Evolutionary conservation across 1,139 yeast genomes (phyloP), one percentile per base, ranked within the genome.

Genomic region (Sugiyamaella paludigena): DNA sequence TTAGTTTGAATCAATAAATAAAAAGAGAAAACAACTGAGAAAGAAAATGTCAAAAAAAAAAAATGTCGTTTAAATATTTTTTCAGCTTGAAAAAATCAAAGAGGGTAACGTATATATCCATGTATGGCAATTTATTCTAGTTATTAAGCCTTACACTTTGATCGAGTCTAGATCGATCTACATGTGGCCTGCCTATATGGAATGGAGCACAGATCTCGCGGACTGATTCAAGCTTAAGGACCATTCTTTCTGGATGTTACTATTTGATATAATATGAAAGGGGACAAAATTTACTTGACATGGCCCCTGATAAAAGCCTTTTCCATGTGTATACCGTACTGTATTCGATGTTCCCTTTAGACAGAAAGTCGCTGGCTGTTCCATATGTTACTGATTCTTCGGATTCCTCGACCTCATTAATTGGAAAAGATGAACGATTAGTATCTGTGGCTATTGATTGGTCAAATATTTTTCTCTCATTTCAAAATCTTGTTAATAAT

Each of bases 391-490:
- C 4, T 7, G 28, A 34, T 24, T 26, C 29, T 24, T 26, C 29
- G 11, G 16, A 15, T 12, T n/a, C 35, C 15, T 5, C 36, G 29
- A 16, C n/a, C 36, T 7, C 15, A n/a, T 8, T 27, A 19, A 19
- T 50, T 1, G 32, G 41, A n/a, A 15, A 8, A 27, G 2, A 26
- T 9, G 31, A n/a, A 1, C 24, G 34, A 16, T 53, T 53, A 16
- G 43, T 57, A 12, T 40, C 51, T 35, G 51, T 57, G 26, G 38
- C 55, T 24, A 30, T 59, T 1, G 63, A 59, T 43, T 49, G 59
- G 54, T 58, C 62, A 11, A 59, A 59, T 50, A 56, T 57, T n/a
- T 50, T 48, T 27, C 50, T 58, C 10, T 53, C 58, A 7, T 54
- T 49, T 41, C 26, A 31, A 4, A 28, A 48, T 13, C 16, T 37